Conservation (phyloP, 768 basidiomycete genomes). For the Suillus americanus region DNA sequence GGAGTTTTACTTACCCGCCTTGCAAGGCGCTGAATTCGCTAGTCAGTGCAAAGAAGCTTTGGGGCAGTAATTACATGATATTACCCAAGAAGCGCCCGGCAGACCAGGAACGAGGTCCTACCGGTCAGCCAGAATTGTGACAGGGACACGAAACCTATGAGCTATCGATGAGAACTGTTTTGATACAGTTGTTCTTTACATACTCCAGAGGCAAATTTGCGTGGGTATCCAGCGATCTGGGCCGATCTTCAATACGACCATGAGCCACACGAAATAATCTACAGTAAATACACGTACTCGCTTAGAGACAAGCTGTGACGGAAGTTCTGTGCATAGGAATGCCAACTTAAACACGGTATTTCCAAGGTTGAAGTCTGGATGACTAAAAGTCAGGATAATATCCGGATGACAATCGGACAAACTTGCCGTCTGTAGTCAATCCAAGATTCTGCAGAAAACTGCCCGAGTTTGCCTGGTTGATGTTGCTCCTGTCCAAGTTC, state of each 20-base stretch:
- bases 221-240: conserved; percentile 66
- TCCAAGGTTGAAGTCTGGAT: conserved; percentile 53
- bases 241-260: conserved; percentile 40
- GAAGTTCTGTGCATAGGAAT: conserved; percentile 57
- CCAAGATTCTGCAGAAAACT: conserved; percentile 56
- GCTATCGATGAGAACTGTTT: not conserved
- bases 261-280: not conserved
- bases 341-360: conserved; percentile 53
- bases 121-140: conserved; percentile 58
- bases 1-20: conserved; percentile 37
- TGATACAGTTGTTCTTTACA: not conserved
- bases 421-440: conserved; percentile 47
- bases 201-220: conserved; percentile 56
- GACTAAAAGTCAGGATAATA: not conserved
- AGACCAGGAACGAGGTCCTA: conserved; percentile 47
- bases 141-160: conserved; percentile 41
- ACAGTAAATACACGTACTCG: conserved; percentile 33
- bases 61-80: conserved; percentile 7
- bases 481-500: conserved; percentile 53
- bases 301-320: conserved; percentile 64
- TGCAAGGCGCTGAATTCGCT: conserved; percentile 37
- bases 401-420: conserved; percentile 9
- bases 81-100: conserved; percentile 48
- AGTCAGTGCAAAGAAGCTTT: not conserved
- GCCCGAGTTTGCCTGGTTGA: conserved; percentile 58